Conservation (phyloP, 2,329 filamentous ascomycete genomes). For the Pseudogymnoascus sp. region DNA sequence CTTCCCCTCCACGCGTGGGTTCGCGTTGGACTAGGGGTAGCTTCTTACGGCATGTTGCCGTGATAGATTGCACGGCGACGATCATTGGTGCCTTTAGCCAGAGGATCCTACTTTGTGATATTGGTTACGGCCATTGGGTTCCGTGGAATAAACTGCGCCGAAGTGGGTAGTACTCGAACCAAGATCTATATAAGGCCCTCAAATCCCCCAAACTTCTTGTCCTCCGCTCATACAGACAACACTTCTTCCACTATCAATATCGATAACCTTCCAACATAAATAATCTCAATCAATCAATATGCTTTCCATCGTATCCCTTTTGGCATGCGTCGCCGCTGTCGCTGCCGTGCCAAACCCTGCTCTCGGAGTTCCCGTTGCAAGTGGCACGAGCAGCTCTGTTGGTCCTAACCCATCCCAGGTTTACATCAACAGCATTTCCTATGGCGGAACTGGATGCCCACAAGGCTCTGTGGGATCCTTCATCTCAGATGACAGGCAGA, state of each 20-base stretch:
- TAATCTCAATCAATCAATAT: slow-evolving; percentile 14
- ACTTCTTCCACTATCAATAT: background rate
- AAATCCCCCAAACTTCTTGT: background rate
- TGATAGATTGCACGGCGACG: background rate
- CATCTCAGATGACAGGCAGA: slow-evolving; percentile 36
- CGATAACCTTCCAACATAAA: background rate
- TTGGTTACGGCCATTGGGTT: background rate
- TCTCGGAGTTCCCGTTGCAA: slow-evolving; percentile 17
- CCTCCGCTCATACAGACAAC: background rate
- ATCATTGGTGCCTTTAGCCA: background rate
- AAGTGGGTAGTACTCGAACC: background rate
- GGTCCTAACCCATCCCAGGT: slow-evolving; percentile 30
- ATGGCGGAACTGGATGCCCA: slow-evolving; percentile 41
- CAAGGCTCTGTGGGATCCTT: slow-evolving; percentile 35
- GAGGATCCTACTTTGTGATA: background rate
- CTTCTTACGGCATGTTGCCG: background rate
- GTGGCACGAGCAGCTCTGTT: slow-evolving; percentile 15
- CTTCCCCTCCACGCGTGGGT: background rate
- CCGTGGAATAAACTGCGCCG: background rate
- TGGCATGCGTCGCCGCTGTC: slow-evolving; percentile 18
- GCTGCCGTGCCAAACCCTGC: slow-evolving; percentile 20
- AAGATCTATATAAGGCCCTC: background rate
- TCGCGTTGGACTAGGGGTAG: background rate
- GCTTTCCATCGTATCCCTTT: slow-evolving; percentile 16
- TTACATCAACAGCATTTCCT: slow-evolving; percentile 35